Conservation (phyloP, 345 rosid species). For the Eucalyptus dawsonii region DNA sequence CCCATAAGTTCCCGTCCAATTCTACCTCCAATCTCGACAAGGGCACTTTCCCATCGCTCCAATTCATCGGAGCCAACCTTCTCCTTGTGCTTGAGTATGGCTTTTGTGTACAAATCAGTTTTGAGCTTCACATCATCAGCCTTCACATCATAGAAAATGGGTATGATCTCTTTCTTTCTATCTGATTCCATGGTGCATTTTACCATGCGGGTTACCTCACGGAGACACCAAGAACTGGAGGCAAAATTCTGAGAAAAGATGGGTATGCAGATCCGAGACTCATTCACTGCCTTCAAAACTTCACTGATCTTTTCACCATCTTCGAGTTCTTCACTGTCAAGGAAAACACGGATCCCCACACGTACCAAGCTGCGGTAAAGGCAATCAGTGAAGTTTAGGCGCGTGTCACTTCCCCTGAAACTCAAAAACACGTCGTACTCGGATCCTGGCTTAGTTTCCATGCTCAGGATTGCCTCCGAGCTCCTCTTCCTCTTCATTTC, state of each 20-base stretch:
- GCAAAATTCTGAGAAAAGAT: background rate
- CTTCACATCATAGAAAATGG: no score
- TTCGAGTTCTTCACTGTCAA: no score
- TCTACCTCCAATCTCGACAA: background rate
- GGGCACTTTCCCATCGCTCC: background rate
- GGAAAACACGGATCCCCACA: no score
- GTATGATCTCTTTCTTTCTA: no score
- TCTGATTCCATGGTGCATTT: no score
- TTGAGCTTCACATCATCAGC: background rate
- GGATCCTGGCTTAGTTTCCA: no score
- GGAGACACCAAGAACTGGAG: background rate
- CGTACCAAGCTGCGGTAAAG: no score
- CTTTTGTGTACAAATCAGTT: background rate
- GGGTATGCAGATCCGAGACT: background rate
- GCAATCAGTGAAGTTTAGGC: background rate
- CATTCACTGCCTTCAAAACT: background rate
- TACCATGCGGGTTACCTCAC: background rate
- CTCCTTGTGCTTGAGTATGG: background rate
- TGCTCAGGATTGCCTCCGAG: no score
- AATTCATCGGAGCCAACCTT: background rate
- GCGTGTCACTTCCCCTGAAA: background rate
- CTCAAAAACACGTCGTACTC: background rate
- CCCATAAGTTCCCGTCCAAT: background rate
- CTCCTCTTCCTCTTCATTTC: no score
- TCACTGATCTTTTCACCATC: background rate